Evolutionary conservation across 140 eudicot genomes (phyloP).

Genomic region (Erigeron philadelphicus): DNA sequence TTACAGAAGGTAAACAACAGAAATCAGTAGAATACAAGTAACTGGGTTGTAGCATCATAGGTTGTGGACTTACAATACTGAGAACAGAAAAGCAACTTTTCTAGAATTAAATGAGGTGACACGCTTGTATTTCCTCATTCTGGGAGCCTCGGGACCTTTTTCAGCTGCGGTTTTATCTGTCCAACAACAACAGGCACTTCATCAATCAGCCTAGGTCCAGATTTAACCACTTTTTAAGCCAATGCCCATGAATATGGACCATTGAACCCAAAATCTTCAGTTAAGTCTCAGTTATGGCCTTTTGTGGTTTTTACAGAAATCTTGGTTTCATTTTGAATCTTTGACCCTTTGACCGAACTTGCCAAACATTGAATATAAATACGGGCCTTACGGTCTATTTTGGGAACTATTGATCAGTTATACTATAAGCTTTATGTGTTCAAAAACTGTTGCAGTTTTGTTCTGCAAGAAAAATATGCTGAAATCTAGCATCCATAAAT

Average conservation of each 20-base stretch:
- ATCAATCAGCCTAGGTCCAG: background rate
- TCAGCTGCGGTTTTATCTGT: conserved; percentile 56
- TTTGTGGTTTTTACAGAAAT: background rate
- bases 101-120: conserved; percentile 71
- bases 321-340: background rate
- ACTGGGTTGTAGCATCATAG: background rate
- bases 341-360: no score
- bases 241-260: background rate
- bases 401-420: no score
- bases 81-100: conserved; percentile 81
- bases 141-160: conserved; percentile 45
- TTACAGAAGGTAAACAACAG: background rate
- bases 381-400: no score
- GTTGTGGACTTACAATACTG: conserved; percentile 61
- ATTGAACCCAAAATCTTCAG: background rate
- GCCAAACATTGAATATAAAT: no score
- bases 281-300: background rate
- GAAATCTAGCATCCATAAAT: background rate
- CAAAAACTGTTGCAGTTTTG: no score
- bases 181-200: conserved; percentile 6
- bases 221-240: background rate
- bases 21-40: background rate
- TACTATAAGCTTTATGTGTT: no score
- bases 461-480: background rate
- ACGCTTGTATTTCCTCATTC: conserved; percentile 75